A percentile compares a stretch with the other conserved stretches of the same genome.
Conservation (phyloP, 1,284 basidiomycete genomes). For the Tylopilus sp. region DNA sequence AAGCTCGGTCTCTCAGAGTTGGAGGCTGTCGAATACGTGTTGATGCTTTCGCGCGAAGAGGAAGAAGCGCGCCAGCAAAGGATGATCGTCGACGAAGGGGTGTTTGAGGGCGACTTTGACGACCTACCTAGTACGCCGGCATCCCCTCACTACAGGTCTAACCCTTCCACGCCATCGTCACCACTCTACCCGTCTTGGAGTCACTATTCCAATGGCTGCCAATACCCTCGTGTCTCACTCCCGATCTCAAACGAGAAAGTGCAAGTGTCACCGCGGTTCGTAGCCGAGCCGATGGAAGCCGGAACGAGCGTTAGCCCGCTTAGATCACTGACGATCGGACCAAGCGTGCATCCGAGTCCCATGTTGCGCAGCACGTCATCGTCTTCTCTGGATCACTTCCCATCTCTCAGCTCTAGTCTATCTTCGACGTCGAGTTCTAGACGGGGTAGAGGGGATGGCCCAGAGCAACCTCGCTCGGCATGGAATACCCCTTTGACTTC, state of each 20-base stretch:
- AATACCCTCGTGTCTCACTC: constrained; percentile 26
- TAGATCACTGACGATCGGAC: constrained; percentile 5
- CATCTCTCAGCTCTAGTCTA: constrained; percentile 27
- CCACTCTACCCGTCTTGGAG: constrained; percentile 9
- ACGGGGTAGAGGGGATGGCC: constrained; percentile 11
- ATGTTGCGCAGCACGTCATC: constrained; percentile 17
- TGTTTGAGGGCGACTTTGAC: constrained; percentile 58
- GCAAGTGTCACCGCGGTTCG: constrained; percentile 35
- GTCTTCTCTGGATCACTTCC: constrained; percentile 31
- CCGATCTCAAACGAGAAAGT: constrained; percentile 41
- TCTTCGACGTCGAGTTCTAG: constrained; percentile 25
- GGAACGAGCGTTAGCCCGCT: constrained; percentile 32
- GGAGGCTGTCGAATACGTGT: constrained; percentile 76
- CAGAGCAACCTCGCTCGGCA: constrained; percentile 20
- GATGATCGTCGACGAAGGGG: constrained; percentile 42
- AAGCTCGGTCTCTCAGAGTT: constrained; percentile 71
- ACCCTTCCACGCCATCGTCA: constrained; percentile 2
- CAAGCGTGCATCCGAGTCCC: constrained; percentile 8
- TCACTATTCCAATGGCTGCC: constrained; percentile 1
- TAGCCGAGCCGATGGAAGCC: constrained; percentile 43
- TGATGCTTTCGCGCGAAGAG: constrained; percentile 86
- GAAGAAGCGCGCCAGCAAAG: constrained; percentile 36
- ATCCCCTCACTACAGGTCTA: constrained; percentile 12
- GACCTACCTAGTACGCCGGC: constrained; percentile 32
- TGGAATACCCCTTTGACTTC: constrained; percentile 29